A percentile compares a stretch with the other conserved stretches of the same genome.
These are phyloP conservation scores for Cucumis melo DNA, from an alignment of 306 rosid species.

Conservation along the genomic window DNA sequence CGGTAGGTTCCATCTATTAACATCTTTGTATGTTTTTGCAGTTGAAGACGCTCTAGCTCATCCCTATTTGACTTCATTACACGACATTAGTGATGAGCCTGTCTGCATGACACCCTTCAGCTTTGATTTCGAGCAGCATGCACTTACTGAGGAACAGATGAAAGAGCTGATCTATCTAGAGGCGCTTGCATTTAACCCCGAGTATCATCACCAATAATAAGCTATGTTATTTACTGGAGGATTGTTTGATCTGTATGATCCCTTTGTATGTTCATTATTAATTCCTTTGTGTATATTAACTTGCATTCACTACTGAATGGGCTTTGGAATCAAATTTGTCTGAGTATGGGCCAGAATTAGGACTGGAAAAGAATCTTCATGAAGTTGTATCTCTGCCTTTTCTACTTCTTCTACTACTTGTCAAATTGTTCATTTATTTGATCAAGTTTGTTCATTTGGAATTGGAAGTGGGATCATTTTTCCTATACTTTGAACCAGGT, in stretches of 20 bases:
- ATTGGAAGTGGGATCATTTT: not conserved
- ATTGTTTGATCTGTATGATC: conserved; percentile 5
- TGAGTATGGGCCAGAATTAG: conserved; percentile 6
- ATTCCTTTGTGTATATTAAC: conserved; percentile 11
- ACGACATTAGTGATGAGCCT: conserved; percentile 96
- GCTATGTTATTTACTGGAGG: not conserved
- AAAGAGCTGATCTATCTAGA: conserved; percentile 82
- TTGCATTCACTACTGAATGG: not conserved
- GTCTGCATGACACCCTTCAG: conserved; percentile 89
- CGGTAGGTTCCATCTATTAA: not conserved
- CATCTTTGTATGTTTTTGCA: conserved; percentile 10
- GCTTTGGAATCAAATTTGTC: not conserved
- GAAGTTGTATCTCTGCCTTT: not conserved
- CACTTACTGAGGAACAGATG: conserved; percentile 91
- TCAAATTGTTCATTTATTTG: not conserved
- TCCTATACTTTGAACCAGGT: not conserved
- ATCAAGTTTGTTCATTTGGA: conserved; percentile 1
- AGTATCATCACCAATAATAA: conserved; percentile 46
- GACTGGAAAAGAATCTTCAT: conserved; percentile 6
- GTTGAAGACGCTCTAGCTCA: conserved; percentile 93
- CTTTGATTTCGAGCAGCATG: conserved; percentile 97
- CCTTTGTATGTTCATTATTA: conserved; percentile 6
- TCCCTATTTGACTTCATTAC: conserved; percentile 86
- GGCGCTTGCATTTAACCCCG: conserved; percentile 92
- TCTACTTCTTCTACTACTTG: not conserved